Evolutionary conservation across 1,139 yeast species (phyloP), one percentile per base, ranked within the genome.

Genomic region (Geotrichum histeridarum): DNA sequence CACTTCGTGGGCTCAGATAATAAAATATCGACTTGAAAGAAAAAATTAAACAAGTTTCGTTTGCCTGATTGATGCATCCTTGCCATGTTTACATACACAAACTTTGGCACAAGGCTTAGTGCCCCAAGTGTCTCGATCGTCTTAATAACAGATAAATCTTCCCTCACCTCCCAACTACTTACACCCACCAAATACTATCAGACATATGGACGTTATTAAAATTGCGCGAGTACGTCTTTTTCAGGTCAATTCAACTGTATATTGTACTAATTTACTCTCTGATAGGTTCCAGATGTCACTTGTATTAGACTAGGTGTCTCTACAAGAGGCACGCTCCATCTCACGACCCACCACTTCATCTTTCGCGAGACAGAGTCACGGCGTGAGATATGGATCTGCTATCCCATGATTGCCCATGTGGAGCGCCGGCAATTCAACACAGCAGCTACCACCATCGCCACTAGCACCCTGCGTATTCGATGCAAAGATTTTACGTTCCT

Each of bases 401-500:
- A 91, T 69, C 98, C 98, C 0, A 81, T 91, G 61, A 84, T 91
- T 47, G 86, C 83, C 48, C 73, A 78, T 54, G 82, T 87, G 1
- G 79, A 80, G 59, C 81, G 85, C 60, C 77, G 83, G 33, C 64
- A 64, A 47, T 60, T 52, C 42, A 59, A 54, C 33, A 41, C 56
- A 2, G 47, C 58, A 64, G 31, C 52, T 8, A 36, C 52, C 27
- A 45, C 55, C 6, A 38, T 42, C 27, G 54, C 54, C 45, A 42
- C 43, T 14, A 54, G 54, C 32, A 49, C 47, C 59, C 74, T 93
- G 50, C 79, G 95, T 48, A 69, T 93, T 12, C 79, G 83, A 46
- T 88, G 97, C 65, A 83, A 89, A 60, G 98, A 93, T 68, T 93
- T 89, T 69, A 85, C 93, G n/a, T 86, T 80, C 63, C 75, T 90